These are phyloP conservation scores for Paecilomyces variotii DNA, from an alignment of 2,329 filamentous ascomycete species.

Conservation along the genomic window DNA sequence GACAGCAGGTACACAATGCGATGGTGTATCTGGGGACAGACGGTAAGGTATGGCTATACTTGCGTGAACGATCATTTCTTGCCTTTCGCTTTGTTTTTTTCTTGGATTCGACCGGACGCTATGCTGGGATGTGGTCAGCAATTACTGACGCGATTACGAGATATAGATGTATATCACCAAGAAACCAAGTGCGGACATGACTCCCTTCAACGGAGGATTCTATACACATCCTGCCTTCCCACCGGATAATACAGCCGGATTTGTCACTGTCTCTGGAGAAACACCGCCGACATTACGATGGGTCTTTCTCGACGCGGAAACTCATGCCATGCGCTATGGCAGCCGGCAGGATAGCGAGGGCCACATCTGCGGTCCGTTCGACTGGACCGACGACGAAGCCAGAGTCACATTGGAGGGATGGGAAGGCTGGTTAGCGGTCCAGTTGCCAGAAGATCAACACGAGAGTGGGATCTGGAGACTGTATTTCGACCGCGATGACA, in stretches of 20 bases:
- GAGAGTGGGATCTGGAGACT: slow-evolving; percentile 15
- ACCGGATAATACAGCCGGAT: slow-evolving; percentile 13
- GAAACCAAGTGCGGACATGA: slow-evolving; percentile 5
- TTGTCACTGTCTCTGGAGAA: slow-evolving; percentile 17
- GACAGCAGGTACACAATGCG: neutral
- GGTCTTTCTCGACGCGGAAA: slow-evolving; percentile 17
- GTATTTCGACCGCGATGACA: slow-evolving; percentile 18
- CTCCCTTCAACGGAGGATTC: slow-evolving; percentile 16
- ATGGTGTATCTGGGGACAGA: neutral
- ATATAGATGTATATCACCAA: neutral
- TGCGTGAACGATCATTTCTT: too few relatives aligned
- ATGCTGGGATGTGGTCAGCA: neutral
- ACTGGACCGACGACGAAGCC: slow-evolving; percentile 14
- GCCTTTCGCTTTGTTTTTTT: too few relatives aligned
- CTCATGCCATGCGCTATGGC: slow-evolving; percentile 17
- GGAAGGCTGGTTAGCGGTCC: slow-evolving; percentile 17
- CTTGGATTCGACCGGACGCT: neutral
- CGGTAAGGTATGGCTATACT: neutral
- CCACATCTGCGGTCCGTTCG: slow-evolving; percentile 15
- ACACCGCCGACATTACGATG: slow-evolving; percentile 15
- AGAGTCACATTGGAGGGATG: slow-evolving; percentile 14
- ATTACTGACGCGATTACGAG: neutral
- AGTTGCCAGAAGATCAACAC: slow-evolving; percentile 11
- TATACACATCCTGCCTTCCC: slow-evolving; percentile 16
- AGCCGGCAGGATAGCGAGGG: slow-evolving; percentile 15